Evolutionary conservation across 257 asterid genomes (phyloP).

Genomic region (Fraxinus cuspidata): DNA sequence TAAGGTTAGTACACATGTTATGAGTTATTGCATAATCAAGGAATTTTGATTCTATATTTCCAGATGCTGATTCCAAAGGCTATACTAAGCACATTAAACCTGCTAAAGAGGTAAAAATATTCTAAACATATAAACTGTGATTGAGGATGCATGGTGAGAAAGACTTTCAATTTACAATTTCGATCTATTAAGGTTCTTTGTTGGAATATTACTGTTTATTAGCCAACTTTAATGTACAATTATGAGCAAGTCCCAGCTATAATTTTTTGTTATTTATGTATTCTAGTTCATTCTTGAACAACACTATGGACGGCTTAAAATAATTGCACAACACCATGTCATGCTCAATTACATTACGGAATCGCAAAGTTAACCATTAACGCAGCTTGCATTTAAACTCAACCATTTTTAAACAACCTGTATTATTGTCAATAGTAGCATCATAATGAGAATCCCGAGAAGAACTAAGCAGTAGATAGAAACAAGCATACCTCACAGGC

Average conservation of each 20-base stretch:
- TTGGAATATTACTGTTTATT: neutral
- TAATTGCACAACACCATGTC: neutral
- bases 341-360: neutral
- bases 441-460: neutral
- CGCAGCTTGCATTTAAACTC: neutral
- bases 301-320: neutral
- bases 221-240: neutral
- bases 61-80: neutral
- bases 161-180: neutral
- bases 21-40: neutral
- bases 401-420: neutral
- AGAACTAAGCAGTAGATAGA: neutral
- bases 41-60: neutral
- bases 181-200: too few relatives aligned
- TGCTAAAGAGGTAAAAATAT: neutral
- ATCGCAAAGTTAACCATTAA: neutral
- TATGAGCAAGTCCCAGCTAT: neutral
- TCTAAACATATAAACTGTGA: neutral
- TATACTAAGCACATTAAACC: neutral
- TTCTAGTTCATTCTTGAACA: neutral
- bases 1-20: neutral
- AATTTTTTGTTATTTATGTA: neutral
- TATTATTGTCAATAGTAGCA: neutral
- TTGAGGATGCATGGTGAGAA: neutral
- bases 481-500: constrained; percentile 56